Conservation (phyloP, 495 filamentous ascomycete genomes). For the Aspergillus nanangensis region DNA sequence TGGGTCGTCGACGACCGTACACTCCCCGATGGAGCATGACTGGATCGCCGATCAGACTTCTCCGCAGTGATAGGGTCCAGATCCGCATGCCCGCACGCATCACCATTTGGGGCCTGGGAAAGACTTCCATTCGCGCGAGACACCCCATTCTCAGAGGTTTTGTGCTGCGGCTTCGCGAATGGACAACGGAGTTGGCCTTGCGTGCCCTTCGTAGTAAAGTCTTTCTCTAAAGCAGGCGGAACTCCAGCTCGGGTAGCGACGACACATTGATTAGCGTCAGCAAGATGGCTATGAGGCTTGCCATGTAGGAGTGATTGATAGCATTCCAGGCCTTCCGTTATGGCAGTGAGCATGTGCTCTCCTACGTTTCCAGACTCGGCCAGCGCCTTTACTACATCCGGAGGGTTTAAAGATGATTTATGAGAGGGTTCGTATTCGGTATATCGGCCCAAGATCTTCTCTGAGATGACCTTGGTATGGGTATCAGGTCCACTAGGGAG, state of each 20-base stretch:
- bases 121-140: conserved; percentile 20
- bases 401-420: conserved; percentile 29
- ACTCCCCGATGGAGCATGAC: conserved; percentile 19
- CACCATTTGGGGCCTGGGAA: conserved; percentile 24
- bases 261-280: conserved; percentile 28
- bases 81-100: conserved; percentile 31
- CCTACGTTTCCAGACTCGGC: conserved; percentile 41
- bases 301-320: conserved; percentile 33
- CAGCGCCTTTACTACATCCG: conserved; percentile 44
- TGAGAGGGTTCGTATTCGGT: conserved; percentile 8
- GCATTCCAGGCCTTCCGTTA: conserved; percentile 36
- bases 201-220: conserved; percentile 43
- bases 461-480: conserved; percentile 25
- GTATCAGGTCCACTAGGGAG: conserved; percentile 27
- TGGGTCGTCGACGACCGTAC: conserved; percentile 50
- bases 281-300: conserved; percentile 14
- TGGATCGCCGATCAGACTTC: conserved; percentile 32
- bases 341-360: conserved; percentile 32
- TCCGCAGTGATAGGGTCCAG: conserved; percentile 46
- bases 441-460: conserved; percentile 18
- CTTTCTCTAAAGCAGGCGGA: conserved; percentile 32
- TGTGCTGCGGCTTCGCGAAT: conserved; percentile 35
- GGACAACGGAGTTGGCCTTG: conserved; percentile 42
- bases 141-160: conserved; percentile 23
- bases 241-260: conserved; percentile 34